Percentiles rank a stretch among this genome's conserved stretches.
Conservation (phyloP, 202 grass and related monocot genomes). For the Carex sylvatica region DNA sequence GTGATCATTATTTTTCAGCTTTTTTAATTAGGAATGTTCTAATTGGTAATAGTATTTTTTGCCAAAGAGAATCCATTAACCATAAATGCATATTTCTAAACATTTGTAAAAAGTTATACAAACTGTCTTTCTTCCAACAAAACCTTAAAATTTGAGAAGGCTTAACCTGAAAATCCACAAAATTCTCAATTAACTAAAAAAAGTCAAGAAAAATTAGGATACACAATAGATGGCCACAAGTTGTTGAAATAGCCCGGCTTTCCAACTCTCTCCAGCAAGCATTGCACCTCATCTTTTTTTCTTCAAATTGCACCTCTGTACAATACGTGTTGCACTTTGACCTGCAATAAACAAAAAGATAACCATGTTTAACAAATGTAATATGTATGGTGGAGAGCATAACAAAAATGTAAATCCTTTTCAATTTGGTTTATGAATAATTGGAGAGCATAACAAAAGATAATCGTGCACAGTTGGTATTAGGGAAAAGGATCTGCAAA, state of each 20-base stretch:
- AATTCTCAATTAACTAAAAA: slow-evolving; percentile 12
- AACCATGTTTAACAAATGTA: not conserved
- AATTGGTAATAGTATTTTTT: not conserved
- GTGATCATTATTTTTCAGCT: not conserved
- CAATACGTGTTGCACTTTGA: not conserved
- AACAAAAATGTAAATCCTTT: not conserved
- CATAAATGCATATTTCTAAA: not conserved
- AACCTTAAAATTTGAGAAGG: not conserved
- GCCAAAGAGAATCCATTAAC: not conserved
- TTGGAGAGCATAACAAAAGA: not conserved
- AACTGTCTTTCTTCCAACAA: not conserved
- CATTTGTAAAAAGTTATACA: not conserved
- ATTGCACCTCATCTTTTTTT: slow-evolving; percentile 77
- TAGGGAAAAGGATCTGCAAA: not conserved
- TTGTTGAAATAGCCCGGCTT: slow-evolving; percentile 73
- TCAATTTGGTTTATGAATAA: not conserved
- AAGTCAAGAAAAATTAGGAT: slow-evolving; percentile 36
- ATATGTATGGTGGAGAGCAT: not conserved
- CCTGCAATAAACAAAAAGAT: slow-evolving; percentile 17
- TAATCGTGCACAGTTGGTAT: not conserved
- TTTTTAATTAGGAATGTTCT: not conserved
- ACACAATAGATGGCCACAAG: slow-evolving; percentile 82
- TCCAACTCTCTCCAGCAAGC: slow-evolving; percentile 89
- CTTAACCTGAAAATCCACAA: not conserved
- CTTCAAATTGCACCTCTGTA: slow-evolving; percentile 5